Evolutionary conservation across 2,329 filamentous ascomycete genomes (phyloP).

Genomic region (Exophiala aquamarina): DNA sequence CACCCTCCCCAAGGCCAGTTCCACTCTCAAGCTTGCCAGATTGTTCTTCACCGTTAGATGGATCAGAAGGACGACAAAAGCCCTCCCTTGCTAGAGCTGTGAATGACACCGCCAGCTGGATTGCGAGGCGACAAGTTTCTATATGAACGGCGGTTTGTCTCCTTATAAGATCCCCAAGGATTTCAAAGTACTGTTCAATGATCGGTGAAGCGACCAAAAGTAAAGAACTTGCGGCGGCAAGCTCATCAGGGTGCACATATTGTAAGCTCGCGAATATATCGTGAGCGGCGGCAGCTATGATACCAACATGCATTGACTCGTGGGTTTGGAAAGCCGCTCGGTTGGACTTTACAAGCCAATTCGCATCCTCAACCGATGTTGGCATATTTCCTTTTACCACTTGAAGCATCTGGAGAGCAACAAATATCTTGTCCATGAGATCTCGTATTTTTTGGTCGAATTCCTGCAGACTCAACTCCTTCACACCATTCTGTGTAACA

Average conservation of each 20-base stretch:
- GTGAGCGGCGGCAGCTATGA: slow-evolving; percentile 51
- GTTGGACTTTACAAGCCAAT: slow-evolving; percentile 63
- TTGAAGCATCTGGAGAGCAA: slow-evolving; percentile 73
- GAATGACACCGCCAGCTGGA: slow-evolving; percentile 74
- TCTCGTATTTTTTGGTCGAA: slow-evolving; percentile 62
- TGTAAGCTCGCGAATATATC: slow-evolving; percentile 48
- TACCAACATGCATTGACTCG: slow-evolving; percentile 59
- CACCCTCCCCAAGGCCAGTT: slow-evolving; percentile 90
- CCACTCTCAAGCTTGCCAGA: slow-evolving; percentile 83
- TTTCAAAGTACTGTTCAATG: slow-evolving; percentile 67
- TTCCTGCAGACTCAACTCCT: slow-evolving; percentile 35
- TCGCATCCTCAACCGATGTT: slow-evolving; percentile 58
- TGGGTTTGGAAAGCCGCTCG: slow-evolving; percentile 55
- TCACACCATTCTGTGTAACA: slow-evolving; percentile 18
- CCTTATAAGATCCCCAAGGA: slow-evolving; percentile 59
- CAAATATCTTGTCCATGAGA: slow-evolving; percentile 73
- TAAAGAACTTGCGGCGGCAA: slow-evolving; percentile 46
- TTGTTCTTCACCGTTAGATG: slow-evolving; percentile 68
- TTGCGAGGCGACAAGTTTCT: slow-evolving; percentile 70
- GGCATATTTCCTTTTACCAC: slow-evolving; percentile 57
- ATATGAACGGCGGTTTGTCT: slow-evolving; percentile 66
- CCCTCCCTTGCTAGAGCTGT: slow-evolving; percentile 77
- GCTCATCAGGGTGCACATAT: slow-evolving; percentile 44
- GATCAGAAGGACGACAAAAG: slow-evolving; percentile 87
- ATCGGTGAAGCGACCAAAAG: slow-evolving; percentile 68